These are phyloP conservation scores for Aspergillus felis DNA, from an alignment of 2,329 filamentous ascomycete species.

Conservation along the genomic window DNA sequence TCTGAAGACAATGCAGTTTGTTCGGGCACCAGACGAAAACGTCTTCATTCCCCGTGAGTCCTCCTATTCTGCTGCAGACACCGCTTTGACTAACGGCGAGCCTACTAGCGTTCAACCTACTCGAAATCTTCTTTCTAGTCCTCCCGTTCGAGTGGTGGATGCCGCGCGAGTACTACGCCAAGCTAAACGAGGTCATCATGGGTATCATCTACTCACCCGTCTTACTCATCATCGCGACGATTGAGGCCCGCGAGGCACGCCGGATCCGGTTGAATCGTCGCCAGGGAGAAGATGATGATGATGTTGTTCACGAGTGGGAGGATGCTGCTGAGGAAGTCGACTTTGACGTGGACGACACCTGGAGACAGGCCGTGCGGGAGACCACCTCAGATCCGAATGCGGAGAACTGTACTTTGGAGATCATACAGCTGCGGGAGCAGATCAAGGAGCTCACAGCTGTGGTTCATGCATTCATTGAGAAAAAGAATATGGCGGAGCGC, in stretches of 20 bases:
- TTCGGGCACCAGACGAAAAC: constrained; percentile 94
- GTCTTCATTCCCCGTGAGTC: constrained; percentile 78
- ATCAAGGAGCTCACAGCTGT: constrained; percentile 62
- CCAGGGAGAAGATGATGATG: constrained; percentile 83
- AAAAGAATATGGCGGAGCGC: constrained; percentile 11
- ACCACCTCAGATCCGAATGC: constrained; percentile 77
- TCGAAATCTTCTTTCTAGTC: constrained; percentile 77
- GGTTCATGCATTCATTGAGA: constrained; percentile 54
- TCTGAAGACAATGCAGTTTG: constrained; percentile 94
- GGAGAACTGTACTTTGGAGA: constrained; percentile 69
- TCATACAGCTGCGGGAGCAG: constrained; percentile 41
- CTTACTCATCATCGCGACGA: constrained; percentile 69
- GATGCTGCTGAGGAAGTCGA: constrained; percentile 67
- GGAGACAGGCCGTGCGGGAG: constrained; percentile 73
- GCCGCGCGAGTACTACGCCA: constrained; percentile 66
- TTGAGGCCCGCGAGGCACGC: constrained; percentile 64
- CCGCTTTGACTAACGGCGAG: neutral
- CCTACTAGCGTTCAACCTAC: constrained; percentile 69
- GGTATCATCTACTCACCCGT: constrained; percentile 78
- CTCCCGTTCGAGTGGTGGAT: constrained; percentile 96
- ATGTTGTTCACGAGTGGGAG: constrained; percentile 89
- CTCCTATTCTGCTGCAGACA: neutral
- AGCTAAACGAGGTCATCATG: constrained; percentile 87
- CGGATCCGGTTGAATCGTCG: constrained; percentile 69
- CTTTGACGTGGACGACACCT: constrained; percentile 72